Conservation (phyloP, 371 early-diverging fungal genomes). For the Entomophthora muscae region DNA sequence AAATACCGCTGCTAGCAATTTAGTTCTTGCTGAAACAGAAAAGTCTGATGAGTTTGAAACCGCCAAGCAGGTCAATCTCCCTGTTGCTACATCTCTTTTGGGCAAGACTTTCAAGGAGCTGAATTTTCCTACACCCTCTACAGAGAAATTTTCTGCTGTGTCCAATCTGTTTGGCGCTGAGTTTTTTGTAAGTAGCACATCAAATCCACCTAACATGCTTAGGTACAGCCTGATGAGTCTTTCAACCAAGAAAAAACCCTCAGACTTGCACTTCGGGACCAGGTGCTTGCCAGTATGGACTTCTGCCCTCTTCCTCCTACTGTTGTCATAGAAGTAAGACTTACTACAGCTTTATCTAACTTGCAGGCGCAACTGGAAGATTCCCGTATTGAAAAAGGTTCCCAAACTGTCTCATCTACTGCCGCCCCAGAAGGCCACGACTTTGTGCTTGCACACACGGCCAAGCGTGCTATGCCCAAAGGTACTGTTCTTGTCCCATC, state of each 20-base stretch:
- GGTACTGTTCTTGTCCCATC: not conserved
- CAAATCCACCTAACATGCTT: not conserved
- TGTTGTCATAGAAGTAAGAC: not conserved
- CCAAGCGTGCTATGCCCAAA: not conserved
- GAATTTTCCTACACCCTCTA: not conserved
- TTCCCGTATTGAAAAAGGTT: not conserved
- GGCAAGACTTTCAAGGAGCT: not conserved
- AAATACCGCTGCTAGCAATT: not conserved
- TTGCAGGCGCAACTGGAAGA: not conserved
- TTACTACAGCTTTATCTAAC: not conserved
- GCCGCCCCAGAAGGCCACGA: not conserved
- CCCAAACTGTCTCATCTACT: not conserved
- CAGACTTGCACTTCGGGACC: not conserved
- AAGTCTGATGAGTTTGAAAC: not conserved
- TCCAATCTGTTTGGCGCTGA: not conserved
- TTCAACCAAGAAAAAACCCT: no score
- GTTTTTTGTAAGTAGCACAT: not conserved
- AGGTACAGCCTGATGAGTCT: not conserved
- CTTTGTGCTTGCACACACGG: not conserved
- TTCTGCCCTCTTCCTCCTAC: not conserved
- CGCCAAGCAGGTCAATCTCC: no score
- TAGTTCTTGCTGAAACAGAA: not conserved
- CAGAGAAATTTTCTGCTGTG: not conserved
- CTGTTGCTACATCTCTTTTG: not conserved
- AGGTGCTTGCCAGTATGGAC: not conserved